A percentile compares a stretch with the other conserved stretches of the same genome.
phyloP scores from a whole-genome alignment of 495 filamentous ascomycete genomes.

The Emericellopsis terricola region DNA sequence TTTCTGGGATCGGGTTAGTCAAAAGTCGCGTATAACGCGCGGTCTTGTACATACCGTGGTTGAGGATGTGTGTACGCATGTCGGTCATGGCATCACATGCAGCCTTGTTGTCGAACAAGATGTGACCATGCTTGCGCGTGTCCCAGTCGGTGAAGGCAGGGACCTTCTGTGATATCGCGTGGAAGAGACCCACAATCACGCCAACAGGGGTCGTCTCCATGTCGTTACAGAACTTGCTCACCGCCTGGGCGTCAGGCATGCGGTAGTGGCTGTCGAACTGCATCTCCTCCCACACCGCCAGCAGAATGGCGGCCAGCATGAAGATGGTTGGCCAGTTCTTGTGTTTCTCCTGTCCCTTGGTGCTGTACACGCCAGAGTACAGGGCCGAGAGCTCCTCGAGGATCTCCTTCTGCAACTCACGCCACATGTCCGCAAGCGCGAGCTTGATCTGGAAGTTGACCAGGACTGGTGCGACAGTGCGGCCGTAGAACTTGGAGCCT shows the following conservation, averaged over 20 bases:
- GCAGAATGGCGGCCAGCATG: conserved; percentile 74
- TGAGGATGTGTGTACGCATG: conserved; percentile 70
- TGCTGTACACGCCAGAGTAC: conserved; percentile 85
- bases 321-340: conserved; percentile 98
- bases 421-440: conserved; percentile 89
- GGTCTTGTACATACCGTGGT: conserved; percentile 51
- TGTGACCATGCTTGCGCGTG: conserved; percentile 65
- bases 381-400: conserved; percentile 76
- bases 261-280: conserved; percentile 93
- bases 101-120: conserved; percentile 71
- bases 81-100: conserved; percentile 91
- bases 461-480: conserved; percentile 84
- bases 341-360: conserved; percentile 75
- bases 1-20: conserved; percentile 19
- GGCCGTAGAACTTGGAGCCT: conserved; percentile 64
- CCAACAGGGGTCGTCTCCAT: conserved; percentile 91
- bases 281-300: conserved; percentile 93
- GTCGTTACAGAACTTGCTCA: conserved; percentile 81
- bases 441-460: conserved; percentile 98
- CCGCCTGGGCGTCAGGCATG: conserved; percentile 59
- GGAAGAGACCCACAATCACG: conserved; percentile 86
- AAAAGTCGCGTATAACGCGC: not conserved
- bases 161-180: conserved; percentile 86
- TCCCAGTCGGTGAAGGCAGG: conserved; percentile 86
- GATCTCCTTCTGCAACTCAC: conserved; percentile 84